Base-by-base conservation (phyloP, 495 filamentous ascomycete species). In the Immersiella caudata region DNA sequence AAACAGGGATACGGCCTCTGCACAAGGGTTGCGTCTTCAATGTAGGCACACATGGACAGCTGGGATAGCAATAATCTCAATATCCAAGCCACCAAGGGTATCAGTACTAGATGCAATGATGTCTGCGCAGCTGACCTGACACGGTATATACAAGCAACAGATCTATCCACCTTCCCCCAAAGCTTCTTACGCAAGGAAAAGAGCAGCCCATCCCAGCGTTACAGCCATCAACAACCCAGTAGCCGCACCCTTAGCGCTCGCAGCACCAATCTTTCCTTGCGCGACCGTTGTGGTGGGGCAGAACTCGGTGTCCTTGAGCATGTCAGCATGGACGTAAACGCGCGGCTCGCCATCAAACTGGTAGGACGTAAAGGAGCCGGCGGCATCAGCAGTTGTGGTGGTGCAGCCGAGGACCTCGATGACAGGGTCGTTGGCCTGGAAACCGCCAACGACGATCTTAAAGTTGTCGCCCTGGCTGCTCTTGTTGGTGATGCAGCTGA, bases 401-500 rank as follows among this genome's bases (percentile, higher is more conserved):
- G 65, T 62, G 70, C 75, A 77, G 60, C 56, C 35, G 36, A 74
- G 24, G 18, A 75, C 71, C 63, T 77, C 75, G 64, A 77, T 68
- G 22, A 77, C 70, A 51, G 69, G 20, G 54, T 75, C 71, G 24
- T 57, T 64, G 60, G 70, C 16, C 63, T 71, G 20, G 67, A 77
- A 77, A 27, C 75, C 75, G 58, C 65, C 67, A 49, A 75, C 36
- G 65, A 20, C 54, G 57, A 69, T 20, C 65, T 56, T 0, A 67
- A 74, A 74, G 64, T 33, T 60, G 75, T 66, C 65, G 56, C 75
- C 73, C 63, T 60, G 58, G 73, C 64, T 69, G 66, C 68, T 70
- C 70, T 74, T 68, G 73, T 77, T 77, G 70, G 60, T 77, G 71
- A 77, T 58, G 71, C 73, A 75, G 40, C 65, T 74, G 35, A 77